A percentile compares a stretch with the other conserved stretches of the same genome.
phyloP scores from a whole-genome alignment of 176 grass and related monocot genomes.

The Avena eriantha region DNA sequence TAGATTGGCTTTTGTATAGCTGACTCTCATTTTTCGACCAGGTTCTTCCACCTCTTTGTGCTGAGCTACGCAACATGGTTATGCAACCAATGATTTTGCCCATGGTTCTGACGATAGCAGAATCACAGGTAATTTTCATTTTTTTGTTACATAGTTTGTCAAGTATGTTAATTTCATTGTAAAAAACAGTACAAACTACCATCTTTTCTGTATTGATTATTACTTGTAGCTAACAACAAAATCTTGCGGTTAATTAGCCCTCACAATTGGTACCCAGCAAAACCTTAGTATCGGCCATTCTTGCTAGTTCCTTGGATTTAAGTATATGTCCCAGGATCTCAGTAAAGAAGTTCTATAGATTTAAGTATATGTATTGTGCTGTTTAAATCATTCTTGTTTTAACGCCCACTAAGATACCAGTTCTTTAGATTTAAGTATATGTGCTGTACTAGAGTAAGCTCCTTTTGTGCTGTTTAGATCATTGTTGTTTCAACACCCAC shows the following conservation, averaged over 20 bases:
- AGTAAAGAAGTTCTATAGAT: constrained; percentile 3
- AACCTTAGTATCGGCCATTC: neutral
- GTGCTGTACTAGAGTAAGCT: too few species aligned
- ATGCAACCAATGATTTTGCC: constrained; percentile 99
- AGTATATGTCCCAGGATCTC: neutral
- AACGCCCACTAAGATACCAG: neutral
- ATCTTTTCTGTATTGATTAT: neutral
- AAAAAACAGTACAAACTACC: constrained; percentile 16
- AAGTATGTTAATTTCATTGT: constrained; percentile 23
- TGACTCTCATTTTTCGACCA: constrained; percentile 55
- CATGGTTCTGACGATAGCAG: constrained; percentile 96
- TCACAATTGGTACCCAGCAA: constrained; percentile 11
- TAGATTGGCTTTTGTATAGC: constrained; percentile 28
- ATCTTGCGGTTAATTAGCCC: neutral
- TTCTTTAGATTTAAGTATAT: too few species aligned
- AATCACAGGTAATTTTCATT: constrained; percentile 71
- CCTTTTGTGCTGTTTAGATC: too few species aligned
- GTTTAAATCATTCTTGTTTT: constrained; percentile 3
- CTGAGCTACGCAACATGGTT: constrained; percentile 91
- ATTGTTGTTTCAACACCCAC: too few species aligned
- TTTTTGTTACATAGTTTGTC: constrained; percentile 28
- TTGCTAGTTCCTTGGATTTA: constrained; percentile 15
- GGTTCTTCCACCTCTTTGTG: constrained; percentile 99
- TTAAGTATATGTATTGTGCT: constrained; percentile 4
- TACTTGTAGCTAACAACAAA: neutral